A percentile compares a stretch with the other conserved stretches of the same genome.
phyloP scores from a whole-genome alignment of 164 flowering plant species.

The Nymphaea thermarum region DNA sequence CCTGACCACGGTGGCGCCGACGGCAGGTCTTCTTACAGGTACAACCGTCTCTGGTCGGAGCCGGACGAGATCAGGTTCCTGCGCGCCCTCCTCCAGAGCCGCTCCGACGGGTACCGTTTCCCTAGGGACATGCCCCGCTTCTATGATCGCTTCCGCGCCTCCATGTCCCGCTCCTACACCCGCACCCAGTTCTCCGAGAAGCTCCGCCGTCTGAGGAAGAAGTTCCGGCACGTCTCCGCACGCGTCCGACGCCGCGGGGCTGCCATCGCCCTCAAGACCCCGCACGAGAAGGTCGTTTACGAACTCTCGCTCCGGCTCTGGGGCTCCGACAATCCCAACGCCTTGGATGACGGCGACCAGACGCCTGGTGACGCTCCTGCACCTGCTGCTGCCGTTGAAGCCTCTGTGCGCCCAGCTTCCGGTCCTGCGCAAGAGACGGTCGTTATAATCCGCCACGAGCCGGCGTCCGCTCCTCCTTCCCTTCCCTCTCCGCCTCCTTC shows the following conservation, averaged over 20 bases:
- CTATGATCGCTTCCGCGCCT: slow-evolving; percentile 32
- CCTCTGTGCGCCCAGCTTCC: not conserved
- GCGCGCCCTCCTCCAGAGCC: slow-evolving; percentile 39
- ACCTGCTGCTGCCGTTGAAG: not conserved
- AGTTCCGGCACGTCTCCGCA: slow-evolving; percentile 36
- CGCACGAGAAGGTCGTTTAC: slow-evolving; percentile 40
- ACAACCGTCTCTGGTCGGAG: slow-evolving; percentile 50
- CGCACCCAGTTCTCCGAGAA: slow-evolving; percentile 61
- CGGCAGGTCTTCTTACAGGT: not conserved
- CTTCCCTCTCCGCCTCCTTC: not conserved
- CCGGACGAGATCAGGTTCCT: slow-evolving; percentile 53
- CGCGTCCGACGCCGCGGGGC: slow-evolving; percentile 36
- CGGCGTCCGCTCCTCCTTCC: not conserved
- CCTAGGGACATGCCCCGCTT: slow-evolving; percentile 47
- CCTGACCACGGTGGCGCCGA: not conserved
- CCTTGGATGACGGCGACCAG: slow-evolving; percentile 3
- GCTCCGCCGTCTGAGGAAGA: slow-evolving; percentile 48
- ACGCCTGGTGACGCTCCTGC: too few relatives aligned
- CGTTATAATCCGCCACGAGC: not conserved
- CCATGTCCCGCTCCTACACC: slow-evolving; percentile 47
- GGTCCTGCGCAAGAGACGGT: not conserved
- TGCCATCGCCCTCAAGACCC: slow-evolving; percentile 18
- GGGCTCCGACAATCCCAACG: slow-evolving; percentile 15
- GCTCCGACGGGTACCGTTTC: slow-evolving; percentile 24
- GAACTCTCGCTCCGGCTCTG: slow-evolving; percentile 42